These are phyloP conservation scores for Mycena vitilis DNA, from an alignment of 768 basidiomycete species.

Conservation along the genomic window DNA sequence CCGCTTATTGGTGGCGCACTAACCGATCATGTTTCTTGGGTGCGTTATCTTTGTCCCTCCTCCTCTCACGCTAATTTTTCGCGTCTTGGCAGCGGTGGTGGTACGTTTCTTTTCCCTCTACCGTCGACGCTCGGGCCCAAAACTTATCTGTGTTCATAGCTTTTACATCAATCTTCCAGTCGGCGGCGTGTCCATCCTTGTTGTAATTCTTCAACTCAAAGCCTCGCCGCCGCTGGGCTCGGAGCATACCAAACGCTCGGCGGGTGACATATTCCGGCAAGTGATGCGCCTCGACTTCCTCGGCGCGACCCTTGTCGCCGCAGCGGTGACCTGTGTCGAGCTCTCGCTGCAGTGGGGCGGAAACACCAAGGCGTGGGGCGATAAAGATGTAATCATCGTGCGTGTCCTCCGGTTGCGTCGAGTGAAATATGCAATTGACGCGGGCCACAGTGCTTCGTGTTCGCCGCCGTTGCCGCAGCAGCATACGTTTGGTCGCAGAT, in stretches of 20 bases:
- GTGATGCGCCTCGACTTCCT: slow-evolving; percentile 49
- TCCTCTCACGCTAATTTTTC: neutral
- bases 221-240: slow-evolving; percentile 22
- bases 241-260: slow-evolving; percentile 11
- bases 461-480: slow-evolving; percentile 20
- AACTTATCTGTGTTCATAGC: neutral
- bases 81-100: neutral
- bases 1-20: slow-evolving; percentile 46
- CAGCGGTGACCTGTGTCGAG: slow-evolving; percentile 47
- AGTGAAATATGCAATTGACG: too few species aligned
- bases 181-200: slow-evolving; percentile 29
- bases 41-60: neutral
- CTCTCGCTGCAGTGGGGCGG: slow-evolving; percentile 59
- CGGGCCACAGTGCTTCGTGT: slow-evolving; percentile 11
- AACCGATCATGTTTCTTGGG: slow-evolving; percentile 37
- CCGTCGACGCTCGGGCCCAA: too few species aligned
- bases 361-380: slow-evolving; percentile 54
- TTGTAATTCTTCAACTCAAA: slow-evolving; percentile 25
- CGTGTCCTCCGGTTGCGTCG: neutral
- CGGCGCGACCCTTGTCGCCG: slow-evolving; percentile 49
- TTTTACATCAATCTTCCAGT: slow-evolving; percentile 35
- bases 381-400: slow-evolving; percentile 31
- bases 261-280: slow-evolving; percentile 7
- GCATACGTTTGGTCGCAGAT: slow-evolving; percentile 20
- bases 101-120: neutral